These are phyloP conservation scores for Prunus mira DNA, from an alignment of 306 rosid species.

Conservation along the genomic window DNA sequence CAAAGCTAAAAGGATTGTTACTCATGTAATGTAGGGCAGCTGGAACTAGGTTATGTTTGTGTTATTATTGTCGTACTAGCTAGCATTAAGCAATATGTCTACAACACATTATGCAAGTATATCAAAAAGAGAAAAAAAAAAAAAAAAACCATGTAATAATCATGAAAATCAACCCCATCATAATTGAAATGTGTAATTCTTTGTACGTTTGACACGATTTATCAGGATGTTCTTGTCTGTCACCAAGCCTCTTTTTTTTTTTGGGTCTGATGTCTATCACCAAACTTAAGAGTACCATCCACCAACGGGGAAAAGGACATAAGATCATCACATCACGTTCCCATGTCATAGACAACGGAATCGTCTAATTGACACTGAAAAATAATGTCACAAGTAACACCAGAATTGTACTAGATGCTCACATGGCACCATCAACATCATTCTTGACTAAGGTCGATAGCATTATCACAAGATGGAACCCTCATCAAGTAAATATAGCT, in stretches of 20 bases:
- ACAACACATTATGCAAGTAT: not conserved
- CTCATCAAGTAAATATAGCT: not conserved
- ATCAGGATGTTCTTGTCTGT: not conserved
- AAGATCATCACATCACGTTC: constrained; percentile 21
- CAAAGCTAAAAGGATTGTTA: not conserved
- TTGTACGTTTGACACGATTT: not conserved
- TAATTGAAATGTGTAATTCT: not conserved
- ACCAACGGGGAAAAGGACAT: not conserved
- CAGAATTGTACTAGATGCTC: constrained; percentile 28
- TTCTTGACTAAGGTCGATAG: constrained; percentile 16
- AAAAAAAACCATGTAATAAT: not conserved
- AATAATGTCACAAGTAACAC: constrained; percentile 17
- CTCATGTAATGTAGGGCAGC: not conserved
- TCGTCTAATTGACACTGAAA: constrained; percentile 22
- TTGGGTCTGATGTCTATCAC: no score
- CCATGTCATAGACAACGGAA: not conserved
- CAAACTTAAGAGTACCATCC: not conserved
- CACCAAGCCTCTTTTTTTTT: no score
- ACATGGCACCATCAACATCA: constrained; percentile 38
- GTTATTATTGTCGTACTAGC: not conserved
- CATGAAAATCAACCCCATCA: not conserved
- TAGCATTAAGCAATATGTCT: not conserved
- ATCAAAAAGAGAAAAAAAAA: no score
- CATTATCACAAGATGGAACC: constrained; percentile 9
- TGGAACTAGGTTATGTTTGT: not conserved